Conservation (phyloP, 1,284 basidiomycete species). For the Porodaedalea pini region DNA sequence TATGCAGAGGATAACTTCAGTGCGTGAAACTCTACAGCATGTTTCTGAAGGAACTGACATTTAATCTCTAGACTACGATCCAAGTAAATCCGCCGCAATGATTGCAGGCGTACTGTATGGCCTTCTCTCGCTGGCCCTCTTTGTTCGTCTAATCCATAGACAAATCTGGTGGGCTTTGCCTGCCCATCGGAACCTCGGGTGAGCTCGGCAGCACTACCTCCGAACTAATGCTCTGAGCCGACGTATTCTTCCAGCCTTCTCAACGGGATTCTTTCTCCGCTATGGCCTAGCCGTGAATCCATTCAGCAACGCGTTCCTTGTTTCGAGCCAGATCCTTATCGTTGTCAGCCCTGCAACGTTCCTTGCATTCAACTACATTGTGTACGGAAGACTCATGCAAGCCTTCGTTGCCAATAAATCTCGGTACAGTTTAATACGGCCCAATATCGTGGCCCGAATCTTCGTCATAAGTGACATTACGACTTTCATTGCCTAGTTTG, state of each 20-base stretch:
- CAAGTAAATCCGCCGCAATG: background rate
- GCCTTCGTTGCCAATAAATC: background rate
- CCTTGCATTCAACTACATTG: conserved; percentile 19
- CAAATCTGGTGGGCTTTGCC: conserved; percentile 21
- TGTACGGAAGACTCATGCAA: conserved; percentile 11
- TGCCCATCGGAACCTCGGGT: conserved; percentile 19
- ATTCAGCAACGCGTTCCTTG: background rate
- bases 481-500: conserved; percentile 8
- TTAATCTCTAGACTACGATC: conserved; percentile 2
- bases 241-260: background rate
- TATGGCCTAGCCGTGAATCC: background rate
- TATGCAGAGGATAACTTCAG: background rate
- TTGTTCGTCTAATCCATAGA: conserved; percentile 1
- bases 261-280: conserved; percentile 1
- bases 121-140: background rate
- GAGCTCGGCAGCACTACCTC: background rate
- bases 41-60: background rate
- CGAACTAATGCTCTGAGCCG: background rate
- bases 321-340: conserved; percentile 7
- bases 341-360: conserved; percentile 10
- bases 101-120: background rate
- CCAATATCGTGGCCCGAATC: background rate
- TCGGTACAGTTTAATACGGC: conserved; percentile 1
- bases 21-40: background rate
- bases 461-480: conserved; percentile 15